Base-by-base conservation (phyloP, 331 rosid genomes). In the Ulmus americana region DNA sequence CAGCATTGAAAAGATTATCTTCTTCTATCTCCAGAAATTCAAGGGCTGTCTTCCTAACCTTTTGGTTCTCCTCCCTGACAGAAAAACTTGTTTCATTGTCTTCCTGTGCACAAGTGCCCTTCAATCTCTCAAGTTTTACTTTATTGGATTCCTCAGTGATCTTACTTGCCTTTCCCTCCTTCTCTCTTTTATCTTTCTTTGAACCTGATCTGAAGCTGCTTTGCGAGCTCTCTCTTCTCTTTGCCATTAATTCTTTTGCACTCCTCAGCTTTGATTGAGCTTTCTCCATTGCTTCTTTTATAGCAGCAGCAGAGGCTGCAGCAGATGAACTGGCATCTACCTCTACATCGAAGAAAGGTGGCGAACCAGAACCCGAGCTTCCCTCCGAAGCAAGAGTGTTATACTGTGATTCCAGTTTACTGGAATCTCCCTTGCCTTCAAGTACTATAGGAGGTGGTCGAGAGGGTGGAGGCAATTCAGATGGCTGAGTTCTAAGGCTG, bases 271-370 rank as follows among this genome's bases (percentile, higher is more conserved):
- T 84, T 71, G 79, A 80, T 85, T 79, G 83, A 54, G 82, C 86
- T 63, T 77, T 82, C 75, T 76, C 76, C 81, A 72, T 79, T 47
- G 79, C 88, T 76, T 83, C 90, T 83, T 81, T 82, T 75, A 84
- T 81, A 49, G 83, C 85, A 71, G 84, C 86, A 45, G 91, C 86
- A 60, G 88, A 84, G 61, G 76, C 82, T 0, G 85, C 85, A 57
- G 88, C 86, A 70, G 97, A 90, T 76, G 99, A 85, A 79, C 83
- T 81, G 14, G 82, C 81, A 76, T 94, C 97, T 49, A 87, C 87
- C 83, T 90, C 95, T 51, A 85, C 96, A 73, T 94, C 95, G 73
- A 82, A 86, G 85, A 85, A 85, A 69, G 83, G 86, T 0, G 85
- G 90, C 15, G 95, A 85, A 69, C 68, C 63, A 69, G 77, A 84